Percentiles rank a stretch among this genome's conserved stretches.
Evolutionary conservation across 2,329 filamentous ascomycete genomes (phyloP).

Genomic region (Drechslerella dactyloides): DNA sequence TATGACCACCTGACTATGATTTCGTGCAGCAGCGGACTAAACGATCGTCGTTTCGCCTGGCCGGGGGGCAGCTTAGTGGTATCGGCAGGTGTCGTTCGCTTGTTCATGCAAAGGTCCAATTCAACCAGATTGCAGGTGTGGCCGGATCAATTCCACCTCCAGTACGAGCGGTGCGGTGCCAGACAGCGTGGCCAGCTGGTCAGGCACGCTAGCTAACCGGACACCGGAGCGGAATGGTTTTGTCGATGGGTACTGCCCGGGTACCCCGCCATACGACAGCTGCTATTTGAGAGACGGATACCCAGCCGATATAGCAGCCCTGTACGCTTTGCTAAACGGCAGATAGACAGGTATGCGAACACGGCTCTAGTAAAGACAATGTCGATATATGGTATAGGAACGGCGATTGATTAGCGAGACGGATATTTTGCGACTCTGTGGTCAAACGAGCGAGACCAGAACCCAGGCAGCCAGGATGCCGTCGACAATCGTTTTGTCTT

Average conservation of each 20-base stretch:
- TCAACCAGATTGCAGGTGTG: slow-evolving; percentile 46
- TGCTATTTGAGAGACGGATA: slow-evolving; percentile 20
- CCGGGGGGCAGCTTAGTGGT: slow-evolving; percentile 16
- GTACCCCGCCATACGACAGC: slow-evolving; percentile 45
- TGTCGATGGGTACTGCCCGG: slow-evolving; percentile 29
- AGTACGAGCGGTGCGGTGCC: slow-evolving; percentile 33
- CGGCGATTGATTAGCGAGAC: too few species aligned
- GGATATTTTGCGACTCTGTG: too few species aligned
- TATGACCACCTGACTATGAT: slow-evolving; percentile 50
- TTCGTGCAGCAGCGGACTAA: slow-evolving; percentile 45
- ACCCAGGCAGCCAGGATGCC: too few species aligned
- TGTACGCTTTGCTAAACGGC: neutral
- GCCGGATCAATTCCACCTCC: slow-evolving; percentile 50
- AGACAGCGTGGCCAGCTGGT: slow-evolving; percentile 31
- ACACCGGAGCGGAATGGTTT: slow-evolving; percentile 31
- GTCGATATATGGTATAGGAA: neutral
- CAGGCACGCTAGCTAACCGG: slow-evolving; percentile 43
- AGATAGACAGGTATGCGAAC: neutral
- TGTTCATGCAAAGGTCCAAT: slow-evolving; percentile 50
- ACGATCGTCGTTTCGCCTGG: slow-evolving; percentile 44
- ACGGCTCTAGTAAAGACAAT: neutral
- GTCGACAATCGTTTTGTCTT: neutral
- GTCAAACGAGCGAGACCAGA: too few species aligned
- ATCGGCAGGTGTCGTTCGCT: slow-evolving; percentile 47
- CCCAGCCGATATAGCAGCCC: slow-evolving; percentile 2